phyloP scores from a whole-genome alignment of 2,329 filamentous ascomycete species.

The Chaetomiaceae sp. region DNA sequence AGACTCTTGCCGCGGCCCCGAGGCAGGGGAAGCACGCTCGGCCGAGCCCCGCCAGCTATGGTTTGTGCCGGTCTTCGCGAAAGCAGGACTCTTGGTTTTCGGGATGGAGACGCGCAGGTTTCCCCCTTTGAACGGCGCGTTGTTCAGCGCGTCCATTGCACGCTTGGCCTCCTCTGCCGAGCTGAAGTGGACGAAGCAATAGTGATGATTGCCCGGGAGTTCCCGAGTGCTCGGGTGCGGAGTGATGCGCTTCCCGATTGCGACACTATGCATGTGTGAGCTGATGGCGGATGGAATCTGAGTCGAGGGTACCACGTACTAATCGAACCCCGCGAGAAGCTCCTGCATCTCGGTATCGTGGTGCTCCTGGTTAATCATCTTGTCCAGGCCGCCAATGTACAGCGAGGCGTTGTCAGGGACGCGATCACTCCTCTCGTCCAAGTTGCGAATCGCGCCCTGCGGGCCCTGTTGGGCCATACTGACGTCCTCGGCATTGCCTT shows the following conservation, averaged over 20 bases:
- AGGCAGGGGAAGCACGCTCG: neutral
- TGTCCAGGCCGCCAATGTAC: conserved; percentile 48
- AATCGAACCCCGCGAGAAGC: conserved; percentile 44
- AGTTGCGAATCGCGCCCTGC: conserved; percentile 30
- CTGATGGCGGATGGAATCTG: neutral
- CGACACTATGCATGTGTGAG: conserved; percentile 22
- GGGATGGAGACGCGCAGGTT: conserved; percentile 19
- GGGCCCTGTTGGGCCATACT: conserved; percentile 27
- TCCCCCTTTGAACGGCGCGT: conserved; percentile 22
- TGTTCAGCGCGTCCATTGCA: conserved; percentile 44
- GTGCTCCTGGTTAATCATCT: conserved; percentile 45
- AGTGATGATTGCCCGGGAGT: conserved; percentile 55
- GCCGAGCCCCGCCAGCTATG: neutral
- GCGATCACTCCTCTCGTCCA: conserved; percentile 28
- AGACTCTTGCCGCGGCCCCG: neutral
- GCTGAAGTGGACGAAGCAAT: conserved; percentile 62
- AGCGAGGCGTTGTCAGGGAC: conserved; percentile 35
- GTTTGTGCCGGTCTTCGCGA: neutral
- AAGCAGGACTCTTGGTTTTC: conserved; percentile 10
- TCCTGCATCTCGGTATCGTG: conserved; percentile 43
- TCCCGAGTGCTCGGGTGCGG: conserved; percentile 51
- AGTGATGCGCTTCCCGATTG: conserved; percentile 51
- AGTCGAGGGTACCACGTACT: conserved; percentile 29
- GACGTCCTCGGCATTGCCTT: conserved; percentile 10
- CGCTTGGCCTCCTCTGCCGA: conserved; percentile 49